These are phyloP conservation scores for Geoglossum glabrum DNA, from an alignment of 495 filamentous ascomycete species.

Conservation along the genomic window DNA sequence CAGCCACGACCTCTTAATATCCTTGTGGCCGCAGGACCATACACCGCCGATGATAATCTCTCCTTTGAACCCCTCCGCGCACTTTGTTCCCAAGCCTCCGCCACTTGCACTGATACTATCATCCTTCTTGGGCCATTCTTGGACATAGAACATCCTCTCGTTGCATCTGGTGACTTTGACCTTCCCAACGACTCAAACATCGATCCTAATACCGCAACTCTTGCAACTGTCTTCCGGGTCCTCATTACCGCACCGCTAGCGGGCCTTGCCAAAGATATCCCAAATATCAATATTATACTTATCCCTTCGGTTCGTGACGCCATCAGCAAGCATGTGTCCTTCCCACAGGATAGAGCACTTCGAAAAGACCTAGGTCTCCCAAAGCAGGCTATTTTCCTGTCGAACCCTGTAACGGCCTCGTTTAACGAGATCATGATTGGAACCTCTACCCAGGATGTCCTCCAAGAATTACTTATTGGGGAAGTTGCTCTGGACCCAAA, in stretches of 20 bases:
- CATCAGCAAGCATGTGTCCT: slow-evolving; percentile 62
- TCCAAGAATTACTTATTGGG: slow-evolving; percentile 59
- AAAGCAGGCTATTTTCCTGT: slow-evolving; percentile 55
- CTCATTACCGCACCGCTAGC: slow-evolving; percentile 48
- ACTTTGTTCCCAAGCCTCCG: slow-evolving; percentile 55
- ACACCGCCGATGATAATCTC: slow-evolving; percentile 78
- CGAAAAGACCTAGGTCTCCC: slow-evolving; percentile 52
- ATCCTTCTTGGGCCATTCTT: slow-evolving; percentile 75
- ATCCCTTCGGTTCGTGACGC: slow-evolving; percentile 77
- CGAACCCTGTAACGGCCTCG: slow-evolving; percentile 70
- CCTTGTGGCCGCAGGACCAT: slow-evolving; percentile 67
- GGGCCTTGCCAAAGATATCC: slow-evolving; percentile 42
- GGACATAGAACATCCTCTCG: slow-evolving; percentile 75
- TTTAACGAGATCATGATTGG: slow-evolving; percentile 71
- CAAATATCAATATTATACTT: slow-evolving; percentile 59
- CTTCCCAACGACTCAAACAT: slow-evolving; percentile 49
- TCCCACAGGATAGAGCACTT: slow-evolving; percentile 58
- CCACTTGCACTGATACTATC: slow-evolving; percentile 56
- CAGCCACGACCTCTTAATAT: slow-evolving; percentile 44
- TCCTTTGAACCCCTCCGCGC: slow-evolving; percentile 70
- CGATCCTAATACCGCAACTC: slow-evolving; percentile 56
- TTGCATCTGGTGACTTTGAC: slow-evolving; percentile 78
- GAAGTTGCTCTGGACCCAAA: slow-evolving; percentile 41
- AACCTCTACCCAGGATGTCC: slow-evolving; percentile 62
- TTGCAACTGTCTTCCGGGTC: slow-evolving; percentile 66